Evolutionary conservation across 768 basidiomycete genomes (phyloP), one percentile per base, ranked within the genome.

Genomic region (Lactifluus subvellereus): DNA sequence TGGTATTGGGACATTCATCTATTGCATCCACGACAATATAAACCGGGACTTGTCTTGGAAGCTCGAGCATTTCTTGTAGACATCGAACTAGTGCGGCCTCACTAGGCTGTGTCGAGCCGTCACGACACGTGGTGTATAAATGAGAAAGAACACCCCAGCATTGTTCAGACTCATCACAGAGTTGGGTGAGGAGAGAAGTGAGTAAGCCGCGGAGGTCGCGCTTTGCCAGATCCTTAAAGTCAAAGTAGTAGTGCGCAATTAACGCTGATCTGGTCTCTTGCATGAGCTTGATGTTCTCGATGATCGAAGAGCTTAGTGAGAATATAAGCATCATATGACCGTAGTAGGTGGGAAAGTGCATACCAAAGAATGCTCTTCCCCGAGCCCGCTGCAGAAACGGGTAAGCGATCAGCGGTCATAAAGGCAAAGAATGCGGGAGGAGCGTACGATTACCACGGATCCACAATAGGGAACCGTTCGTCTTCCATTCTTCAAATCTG

Each of bases 361-460:
- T 50, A 61, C 60, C 37, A 61, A 33, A 61, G 37, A 3, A 61
- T 22, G 14, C 38, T 61, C 37, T 57, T 61, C 1, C 60, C 60
- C 0, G 48, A 56, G 5, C 54, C 60, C 27, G 54, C 61, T 62
- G 18, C 27, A 33, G 33, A 10, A 22, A 27, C 27, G 27, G 7
- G 4, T 9, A 50, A 11, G 5, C 7, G 18, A 32, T 16, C 45
- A 11, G 9, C 20, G 13, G 1, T 32, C 3, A 5, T n/a, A 11
- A n/a, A 14, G 3, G 11, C n/a, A 20, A 9, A 40, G 10, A 40
- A 33, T 1, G 7, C 8, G 4, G 2, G 30, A 35, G 16, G n/a
- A 5, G 4, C 55, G 16, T 13, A 62, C 61, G 49, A 43, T 45
- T 62, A 8, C 61, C 61, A 20, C 33, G 54, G 38, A 57, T 61